phyloP scores from a whole-genome alignment of 2,329 filamentous ascomycete genomes.

The Cladosporium sp. region DNA sequence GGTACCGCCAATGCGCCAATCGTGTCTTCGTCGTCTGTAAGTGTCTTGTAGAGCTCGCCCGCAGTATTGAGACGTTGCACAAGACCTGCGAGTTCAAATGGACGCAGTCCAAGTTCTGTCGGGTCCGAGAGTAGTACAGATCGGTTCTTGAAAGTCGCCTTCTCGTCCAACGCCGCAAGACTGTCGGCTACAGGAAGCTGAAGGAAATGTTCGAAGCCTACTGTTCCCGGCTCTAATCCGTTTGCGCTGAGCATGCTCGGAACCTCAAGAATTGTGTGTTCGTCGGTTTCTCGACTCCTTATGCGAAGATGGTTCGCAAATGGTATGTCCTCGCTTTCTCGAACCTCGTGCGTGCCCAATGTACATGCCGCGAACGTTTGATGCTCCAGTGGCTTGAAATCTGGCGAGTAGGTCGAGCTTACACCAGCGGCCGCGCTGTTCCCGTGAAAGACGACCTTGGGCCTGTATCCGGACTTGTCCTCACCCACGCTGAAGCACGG shows the following conservation, averaged over 20 bases:
- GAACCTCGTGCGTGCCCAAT: slow-evolving; percentile 1
- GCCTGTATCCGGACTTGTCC: slow-evolving; percentile 17
- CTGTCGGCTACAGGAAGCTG: slow-evolving; percentile 47
- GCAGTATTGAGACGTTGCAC: slow-evolving; percentile 30
- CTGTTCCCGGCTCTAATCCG: slow-evolving; percentile 47
- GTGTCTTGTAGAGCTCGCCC: slow-evolving; percentile 18
- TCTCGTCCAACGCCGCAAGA: slow-evolving; percentile 21
- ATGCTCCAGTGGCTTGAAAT: slow-evolving; percentile 24
- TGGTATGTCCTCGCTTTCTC: slow-evolving; percentile 10
- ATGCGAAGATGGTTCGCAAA: slow-evolving; percentile 7
- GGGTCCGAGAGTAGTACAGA: slow-evolving; percentile 26
- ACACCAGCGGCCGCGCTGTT: slow-evolving; percentile 11
- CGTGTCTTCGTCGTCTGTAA: not conserved
- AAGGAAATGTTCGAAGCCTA: slow-evolving; percentile 50
- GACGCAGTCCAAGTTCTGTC: slow-evolving; percentile 29
- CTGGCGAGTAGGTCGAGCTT: slow-evolving; percentile 19
- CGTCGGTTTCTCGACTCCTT: slow-evolving; percentile 9
- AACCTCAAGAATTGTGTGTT: slow-evolving; percentile 39
- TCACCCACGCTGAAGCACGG: slow-evolving; percentile 30
- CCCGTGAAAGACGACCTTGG: slow-evolving; percentile 26
- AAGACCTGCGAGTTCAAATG: slow-evolving; percentile 24
- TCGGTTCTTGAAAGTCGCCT: slow-evolving; percentile 23
- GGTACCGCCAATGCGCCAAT: slow-evolving; percentile 20
- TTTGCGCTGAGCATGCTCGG: slow-evolving; percentile 51
- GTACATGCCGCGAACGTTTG: slow-evolving; percentile 25